These are phyloP conservation scores for Neofusicoccum laricinum DNA, from an alignment of 2,329 filamentous ascomycete genomes.

Conservation along the genomic window DNA sequence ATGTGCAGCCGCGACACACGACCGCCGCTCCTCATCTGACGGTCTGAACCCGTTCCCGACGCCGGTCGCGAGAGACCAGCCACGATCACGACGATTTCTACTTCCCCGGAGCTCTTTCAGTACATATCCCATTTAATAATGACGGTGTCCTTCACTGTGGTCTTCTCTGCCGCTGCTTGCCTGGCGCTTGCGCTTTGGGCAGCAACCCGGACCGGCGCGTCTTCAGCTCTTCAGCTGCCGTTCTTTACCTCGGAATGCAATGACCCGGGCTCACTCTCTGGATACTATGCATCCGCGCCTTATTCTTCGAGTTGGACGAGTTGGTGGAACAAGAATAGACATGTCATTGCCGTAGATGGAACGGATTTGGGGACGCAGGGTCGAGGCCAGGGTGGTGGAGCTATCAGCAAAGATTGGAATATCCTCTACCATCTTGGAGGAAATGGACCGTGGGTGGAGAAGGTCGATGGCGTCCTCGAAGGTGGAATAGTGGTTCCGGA, in stretches of 20 bases:
- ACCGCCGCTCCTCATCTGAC: neutral
- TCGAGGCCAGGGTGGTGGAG: conserved; percentile 26
- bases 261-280: neutral
- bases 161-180: neutral
- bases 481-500: conserved; percentile 44
- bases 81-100: too few species aligned
- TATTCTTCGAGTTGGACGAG: conserved; percentile 10
- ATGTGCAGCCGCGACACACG: neutral
- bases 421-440: conserved; percentile 54
- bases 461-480: conserved; percentile 40
- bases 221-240: neutral
- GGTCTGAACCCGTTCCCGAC: neutral
- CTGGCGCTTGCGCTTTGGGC: conserved; percentile 1
- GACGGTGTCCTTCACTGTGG: neutral
- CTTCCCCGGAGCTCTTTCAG: neutral
- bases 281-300: neutral
- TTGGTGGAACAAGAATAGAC: conserved; percentile 7
- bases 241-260: neutral
- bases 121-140: neutral
- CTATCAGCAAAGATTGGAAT: conserved; percentile 43
- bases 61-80: too few species aligned
- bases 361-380: neutral
- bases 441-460: conserved; percentile 56
- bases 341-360: neutral
- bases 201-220: neutral